Conservation (phyloP, 306 rosid species). For the Vigna trinervia region DNA sequence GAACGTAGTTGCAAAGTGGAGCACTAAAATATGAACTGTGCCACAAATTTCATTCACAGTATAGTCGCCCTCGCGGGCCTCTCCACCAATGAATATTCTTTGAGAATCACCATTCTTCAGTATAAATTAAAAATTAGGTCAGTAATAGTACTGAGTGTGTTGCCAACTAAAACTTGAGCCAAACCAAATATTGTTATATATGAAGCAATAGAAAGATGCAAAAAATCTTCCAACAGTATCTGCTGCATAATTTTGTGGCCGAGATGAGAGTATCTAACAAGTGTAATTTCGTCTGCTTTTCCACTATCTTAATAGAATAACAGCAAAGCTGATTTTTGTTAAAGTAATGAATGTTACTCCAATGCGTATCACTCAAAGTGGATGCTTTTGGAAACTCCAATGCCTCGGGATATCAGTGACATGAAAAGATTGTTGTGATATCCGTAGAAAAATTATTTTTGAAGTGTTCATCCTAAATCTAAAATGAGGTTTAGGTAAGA, state of each 20-base stretch:
- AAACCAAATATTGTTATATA: background rate
- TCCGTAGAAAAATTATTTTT: background rate
- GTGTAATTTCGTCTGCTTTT: slow-evolving; percentile 1
- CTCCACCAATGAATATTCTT: slow-evolving; percentile 8
- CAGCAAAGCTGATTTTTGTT: background rate
- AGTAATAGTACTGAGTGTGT: background rate
- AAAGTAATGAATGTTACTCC: no score
- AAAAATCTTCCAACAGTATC: no score
- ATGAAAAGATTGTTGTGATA: background rate
- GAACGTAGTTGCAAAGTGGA: background rate
- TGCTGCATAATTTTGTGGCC: background rate
- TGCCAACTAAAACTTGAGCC: background rate
- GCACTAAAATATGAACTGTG: background rate
- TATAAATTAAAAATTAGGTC: background rate
- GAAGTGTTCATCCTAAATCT: no score
- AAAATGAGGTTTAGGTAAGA: no score
- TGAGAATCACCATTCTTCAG: slow-evolving; percentile 1
- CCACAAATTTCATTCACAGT: background rate
- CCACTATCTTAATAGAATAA: background rate
- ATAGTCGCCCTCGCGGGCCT: background rate
- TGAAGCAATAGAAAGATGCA: no score
- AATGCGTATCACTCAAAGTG: background rate
- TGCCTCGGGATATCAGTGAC: background rate
- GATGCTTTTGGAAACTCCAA: slow-evolving; percentile 29
- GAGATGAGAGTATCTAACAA: slow-evolving; percentile 8